phyloP scores from a whole-genome alignment of 2,329 filamentous ascomycete genomes.

The Ceratocystis papillata region DNA sequence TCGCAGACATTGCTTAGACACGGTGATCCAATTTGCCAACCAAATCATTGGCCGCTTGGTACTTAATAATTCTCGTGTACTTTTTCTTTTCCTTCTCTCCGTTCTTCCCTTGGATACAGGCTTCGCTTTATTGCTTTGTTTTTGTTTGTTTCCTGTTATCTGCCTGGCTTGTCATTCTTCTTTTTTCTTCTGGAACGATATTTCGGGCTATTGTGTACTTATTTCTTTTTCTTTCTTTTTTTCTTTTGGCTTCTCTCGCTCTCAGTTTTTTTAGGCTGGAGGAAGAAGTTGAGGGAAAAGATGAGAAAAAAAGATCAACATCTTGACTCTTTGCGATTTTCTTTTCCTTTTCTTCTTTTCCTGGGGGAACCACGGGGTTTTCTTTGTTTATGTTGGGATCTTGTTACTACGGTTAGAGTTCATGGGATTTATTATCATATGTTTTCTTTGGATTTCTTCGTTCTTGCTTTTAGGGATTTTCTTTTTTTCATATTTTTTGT shows the following conservation, averaged over 20 bases:
- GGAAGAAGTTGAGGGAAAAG: neutral
- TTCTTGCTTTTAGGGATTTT: neutral
- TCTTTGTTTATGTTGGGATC: neutral
- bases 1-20: neutral
- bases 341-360: slow-evolving; percentile 7
- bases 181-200: slow-evolving; percentile 3
- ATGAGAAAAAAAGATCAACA: neutral
- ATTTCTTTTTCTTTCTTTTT: neutral
- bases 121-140: neutral
- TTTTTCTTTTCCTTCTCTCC: slow-evolving; percentile 8
- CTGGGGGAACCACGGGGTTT: neutral
- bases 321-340: neutral
- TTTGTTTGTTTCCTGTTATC: slow-evolving; percentile 15
- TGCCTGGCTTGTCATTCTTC: neutral
- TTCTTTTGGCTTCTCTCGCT: slow-evolving; percentile 5
- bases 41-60: neutral
- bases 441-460: slow-evolving; percentile 8
- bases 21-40: neutral
- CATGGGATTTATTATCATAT: slow-evolving; percentile 7
- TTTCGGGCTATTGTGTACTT: neutral
- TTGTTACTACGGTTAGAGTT: slow-evolving; percentile 15
- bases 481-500: neutral
- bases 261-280: neutral
- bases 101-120: slow-evolving; percentile 7
- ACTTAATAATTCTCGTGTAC: slow-evolving; percentile 7